These are phyloP conservation scores for Pelagophyceae sp. DNA, from an alignment of 352 stramenopile species.

Conservation along the genomic window DNA sequence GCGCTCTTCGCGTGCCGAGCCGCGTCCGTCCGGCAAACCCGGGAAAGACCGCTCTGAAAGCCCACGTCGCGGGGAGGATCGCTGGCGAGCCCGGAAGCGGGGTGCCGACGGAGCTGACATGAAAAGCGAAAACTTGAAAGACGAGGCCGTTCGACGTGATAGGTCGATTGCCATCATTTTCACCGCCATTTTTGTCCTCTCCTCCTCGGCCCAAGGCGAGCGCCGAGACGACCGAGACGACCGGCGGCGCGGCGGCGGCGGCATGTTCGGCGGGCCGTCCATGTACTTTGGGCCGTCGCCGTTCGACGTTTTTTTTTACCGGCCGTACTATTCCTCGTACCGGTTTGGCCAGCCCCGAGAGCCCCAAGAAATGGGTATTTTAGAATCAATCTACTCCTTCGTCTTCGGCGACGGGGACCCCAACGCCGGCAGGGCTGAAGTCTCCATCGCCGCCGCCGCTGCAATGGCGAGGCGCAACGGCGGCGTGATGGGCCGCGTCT, in stretches of 20 bases:
- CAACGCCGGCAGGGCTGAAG: background rate
- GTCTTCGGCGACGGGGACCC: slow-evolving; percentile 18
- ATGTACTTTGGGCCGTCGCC: background rate
- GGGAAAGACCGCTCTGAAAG: no score
- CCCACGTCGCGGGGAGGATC: no score
- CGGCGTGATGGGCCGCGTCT: no score
- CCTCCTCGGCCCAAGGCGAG: background rate
- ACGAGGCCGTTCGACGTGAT: no score
- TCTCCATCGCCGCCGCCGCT: background rate
- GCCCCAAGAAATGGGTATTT: background rate
- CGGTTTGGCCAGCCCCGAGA: background rate
- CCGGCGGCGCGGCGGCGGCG: background rate
- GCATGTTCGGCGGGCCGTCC: background rate
- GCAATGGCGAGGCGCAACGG: background rate
- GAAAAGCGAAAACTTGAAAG: no score
- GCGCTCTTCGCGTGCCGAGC: background rate
- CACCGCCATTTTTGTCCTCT: background rate
- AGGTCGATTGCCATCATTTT: background rate
- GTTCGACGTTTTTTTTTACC: background rate
- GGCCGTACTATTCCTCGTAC: background rate
- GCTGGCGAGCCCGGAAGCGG: no score
- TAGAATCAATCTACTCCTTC: slow-evolving; percentile 14
- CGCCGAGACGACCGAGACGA: background rate
- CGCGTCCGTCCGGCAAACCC: no score
- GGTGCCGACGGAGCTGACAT: no score